Evolutionary conservation across 441 rosid genomes (phyloP), one percentile per base, ranked within the genome.

Genomic region (Arabidopsis lyrata): DNA sequence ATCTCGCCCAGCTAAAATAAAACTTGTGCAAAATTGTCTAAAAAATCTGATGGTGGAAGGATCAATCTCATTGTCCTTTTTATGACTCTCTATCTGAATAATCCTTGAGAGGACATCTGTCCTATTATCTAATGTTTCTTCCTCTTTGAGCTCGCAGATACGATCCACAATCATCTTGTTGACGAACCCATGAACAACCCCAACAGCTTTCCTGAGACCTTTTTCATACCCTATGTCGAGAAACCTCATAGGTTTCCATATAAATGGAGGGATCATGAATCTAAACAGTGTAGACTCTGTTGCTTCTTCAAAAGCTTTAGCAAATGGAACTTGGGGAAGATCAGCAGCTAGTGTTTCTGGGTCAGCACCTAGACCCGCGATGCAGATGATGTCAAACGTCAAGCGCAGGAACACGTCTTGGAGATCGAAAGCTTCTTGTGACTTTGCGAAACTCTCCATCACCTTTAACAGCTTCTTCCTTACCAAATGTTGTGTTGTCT

Each of bases 361-460:
- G 74, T 90, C 87, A 34, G 82, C 80, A 16, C 96, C 97, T 1
- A 90, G 83, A 69, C 91, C 92, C 0, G 88, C 85, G 6, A 73
- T 77, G 71, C 91, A 92, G 55, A 92, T 92, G 55, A 81, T 92
- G 60, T 92, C 96, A 66, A 92, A 87, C 3, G 96, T 90, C 73
- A 90, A 87, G 15, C 90, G 87, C 42, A 88, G 81, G 20, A 92
- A 79, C 24, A 92, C 67, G 20, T 86, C 91, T 76, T 92, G 97
- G 5, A 90, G 81, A 69, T 92, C 92, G 20, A 90, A 84, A 16
- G 77, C 53, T 2, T 82, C 82, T 34, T 83, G 81, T 10, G 88
- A 81, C 55, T 9, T 41, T 0, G 63, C 55, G n/a, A 82, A 44
- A 69, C 74, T 84, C 65, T 81, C 86, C 5, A 81, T 75, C 35